Conservation (phyloP, 2,329 filamentous ascomycete species). For the Zelopaecilomyces penicillatus region DNA sequence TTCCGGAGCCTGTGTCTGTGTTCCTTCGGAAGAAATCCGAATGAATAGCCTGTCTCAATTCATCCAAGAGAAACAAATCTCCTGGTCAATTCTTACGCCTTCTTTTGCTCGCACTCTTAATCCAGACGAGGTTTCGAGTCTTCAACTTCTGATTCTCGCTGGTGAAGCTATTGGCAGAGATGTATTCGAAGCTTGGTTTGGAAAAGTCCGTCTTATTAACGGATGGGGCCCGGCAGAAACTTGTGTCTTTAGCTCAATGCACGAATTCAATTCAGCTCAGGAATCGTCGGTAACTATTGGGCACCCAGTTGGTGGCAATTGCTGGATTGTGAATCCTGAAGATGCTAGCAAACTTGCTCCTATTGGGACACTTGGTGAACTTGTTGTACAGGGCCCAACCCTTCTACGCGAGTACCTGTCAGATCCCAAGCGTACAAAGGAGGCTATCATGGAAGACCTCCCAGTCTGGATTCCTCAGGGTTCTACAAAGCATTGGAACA, state of each 20-base stretch:
- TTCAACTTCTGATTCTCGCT: background rate
- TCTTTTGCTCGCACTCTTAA: background rate
- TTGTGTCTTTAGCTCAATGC: background rate
- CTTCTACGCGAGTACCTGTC: background rate
- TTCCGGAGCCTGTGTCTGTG: background rate
- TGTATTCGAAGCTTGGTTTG: background rate
- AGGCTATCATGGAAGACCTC: conserved; percentile 19
- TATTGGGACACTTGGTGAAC: background rate
- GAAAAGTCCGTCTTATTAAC: background rate
- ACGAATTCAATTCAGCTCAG: background rate
- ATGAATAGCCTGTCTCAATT: background rate
- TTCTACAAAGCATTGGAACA: conserved; percentile 13
- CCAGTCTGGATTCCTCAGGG: conserved; percentile 18
- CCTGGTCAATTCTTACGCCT: background rate
- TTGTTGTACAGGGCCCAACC: background rate
- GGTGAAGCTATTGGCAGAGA: background rate
- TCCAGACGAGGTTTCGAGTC: background rate
- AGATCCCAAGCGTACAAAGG: conserved; percentile 2
- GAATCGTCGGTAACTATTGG: background rate
- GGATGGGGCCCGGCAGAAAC: background rate
- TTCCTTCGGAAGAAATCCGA: background rate
- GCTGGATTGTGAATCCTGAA: background rate
- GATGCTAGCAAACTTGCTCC: background rate
- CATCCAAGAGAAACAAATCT: background rate
- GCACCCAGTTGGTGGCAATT: background rate